Evolutionary conservation across 768 basidiomycete species (phyloP).

Genomic region (Rhizopogon vesiculosus): DNA sequence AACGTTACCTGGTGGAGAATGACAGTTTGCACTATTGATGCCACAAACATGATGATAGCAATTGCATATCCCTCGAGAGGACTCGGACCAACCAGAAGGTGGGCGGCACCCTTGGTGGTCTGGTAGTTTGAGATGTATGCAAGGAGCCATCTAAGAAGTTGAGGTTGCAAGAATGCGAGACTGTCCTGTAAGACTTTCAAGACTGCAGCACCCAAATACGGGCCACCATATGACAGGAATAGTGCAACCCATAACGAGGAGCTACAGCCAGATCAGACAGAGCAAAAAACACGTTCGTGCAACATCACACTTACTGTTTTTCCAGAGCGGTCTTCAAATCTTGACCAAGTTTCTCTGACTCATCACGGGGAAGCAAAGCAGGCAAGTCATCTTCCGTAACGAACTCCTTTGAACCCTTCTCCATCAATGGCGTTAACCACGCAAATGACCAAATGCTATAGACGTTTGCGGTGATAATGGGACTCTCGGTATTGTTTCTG

Average conservation of each 20-base stretch:
- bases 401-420: slow-evolving; percentile 55
- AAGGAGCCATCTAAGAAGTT: slow-evolving; percentile 75
- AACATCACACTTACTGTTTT: slow-evolving; percentile 48
- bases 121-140: slow-evolving; percentile 81
- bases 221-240: slow-evolving; percentile 71
- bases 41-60: slow-evolving; percentile 74
- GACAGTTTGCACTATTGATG: slow-evolving; percentile 74
- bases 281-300: neutral
- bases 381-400: slow-evolving; percentile 89
- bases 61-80: slow-evolving; percentile 70
- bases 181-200: slow-evolving; percentile 80
- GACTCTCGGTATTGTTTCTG: slow-evolving; percentile 52
- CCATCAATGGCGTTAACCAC: slow-evolving; percentile 84
- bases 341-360: slow-evolving; percentile 62
- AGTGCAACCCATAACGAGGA: slow-evolving; percentile 70
- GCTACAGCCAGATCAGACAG: slow-evolving; percentile 26
- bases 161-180: slow-evolving; percentile 82
- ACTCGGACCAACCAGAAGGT: slow-evolving; percentile 24
- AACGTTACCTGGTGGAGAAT: slow-evolving; percentile 67
- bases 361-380: slow-evolving; percentile 60
- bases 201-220: slow-evolving; percentile 55
- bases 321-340: slow-evolving; percentile 58
- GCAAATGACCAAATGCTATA: slow-evolving; percentile 80
- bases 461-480: slow-evolving; percentile 71
- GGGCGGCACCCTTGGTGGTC: slow-evolving; percentile 30